Evolutionary conservation across 176 grass and related monocot species (phyloP).

Genomic region (Phragmites australis): DNA sequence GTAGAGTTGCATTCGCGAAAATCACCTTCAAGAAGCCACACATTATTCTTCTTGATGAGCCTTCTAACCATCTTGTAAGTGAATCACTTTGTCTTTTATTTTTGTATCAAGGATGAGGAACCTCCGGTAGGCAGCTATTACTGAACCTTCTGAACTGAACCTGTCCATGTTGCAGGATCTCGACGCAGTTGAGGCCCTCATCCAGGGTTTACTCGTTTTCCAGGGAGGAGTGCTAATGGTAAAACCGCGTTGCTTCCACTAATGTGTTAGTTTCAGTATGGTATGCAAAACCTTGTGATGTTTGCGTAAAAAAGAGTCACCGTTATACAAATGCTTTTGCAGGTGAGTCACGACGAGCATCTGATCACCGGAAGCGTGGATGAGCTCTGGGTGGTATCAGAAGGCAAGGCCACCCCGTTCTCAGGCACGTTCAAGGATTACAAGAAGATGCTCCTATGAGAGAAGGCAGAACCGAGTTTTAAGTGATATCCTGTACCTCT

Average conservation of each 20-base stretch:
- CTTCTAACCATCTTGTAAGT: slow-evolving; percentile 97
- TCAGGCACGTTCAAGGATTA: slow-evolving; percentile 81
- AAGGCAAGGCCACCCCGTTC: slow-evolving; percentile 70
- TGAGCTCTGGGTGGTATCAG: slow-evolving; percentile 82
- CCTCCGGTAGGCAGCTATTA: no score
- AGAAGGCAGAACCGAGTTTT: no score
- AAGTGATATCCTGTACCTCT: no score
- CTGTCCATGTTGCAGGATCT: slow-evolving; percentile 62
- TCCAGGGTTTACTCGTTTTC: slow-evolving; percentile 90
- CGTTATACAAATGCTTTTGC: background rate
- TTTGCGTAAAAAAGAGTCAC: background rate
- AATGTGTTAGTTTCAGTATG: background rate
- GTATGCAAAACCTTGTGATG: background rate
- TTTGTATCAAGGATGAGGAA: background rate
- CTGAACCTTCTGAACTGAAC: background rate
- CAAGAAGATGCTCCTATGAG: slow-evolving; percentile 94
- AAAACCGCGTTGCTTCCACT: slow-evolving; percentile 5
- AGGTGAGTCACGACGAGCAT: slow-evolving; percentile 99
- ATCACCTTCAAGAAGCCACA: slow-evolving; percentile 99
- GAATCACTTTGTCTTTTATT: background rate
- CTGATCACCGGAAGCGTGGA: slow-evolving; percentile 88
- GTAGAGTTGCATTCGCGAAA: slow-evolving; percentile 91
- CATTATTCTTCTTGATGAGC: slow-evolving; percentile 93
- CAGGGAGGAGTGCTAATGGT: slow-evolving; percentile 98
- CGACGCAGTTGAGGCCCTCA: slow-evolving; percentile 92